Base-by-base conservation (phyloP, 768 basidiomycete genomes). In the Plicaturopsis crispa region DNA sequence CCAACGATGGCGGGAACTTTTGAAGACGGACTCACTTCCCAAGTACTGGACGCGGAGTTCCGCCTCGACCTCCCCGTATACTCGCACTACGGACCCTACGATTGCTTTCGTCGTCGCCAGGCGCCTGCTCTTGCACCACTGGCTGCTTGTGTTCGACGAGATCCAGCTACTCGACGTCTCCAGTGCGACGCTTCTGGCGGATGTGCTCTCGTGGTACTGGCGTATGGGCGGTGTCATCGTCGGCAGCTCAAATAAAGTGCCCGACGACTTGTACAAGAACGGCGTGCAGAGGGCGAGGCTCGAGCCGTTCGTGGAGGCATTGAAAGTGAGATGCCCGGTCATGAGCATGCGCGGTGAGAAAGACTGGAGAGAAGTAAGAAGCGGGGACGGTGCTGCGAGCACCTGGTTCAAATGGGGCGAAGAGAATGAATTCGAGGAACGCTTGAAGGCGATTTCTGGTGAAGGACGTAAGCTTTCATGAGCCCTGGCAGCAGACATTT, bases 171-270 rank as follows among this genome's bases (percentile, higher is more conserved):
- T 78, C 5, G 76, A 78, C 50, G 72, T 77, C 1, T 75, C 75
- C 0, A 74, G 73, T 22, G 75, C 78, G 1, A 63, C 63, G 5
- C 57, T 73, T 1, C 57, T 71, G 4, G 65, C 66, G 5, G 67
- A 70, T 41, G 73, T 79, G 4, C 52, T 78, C 12, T 68, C 72
- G 10, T 79, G 73, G 73, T 79, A 72, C 48, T 78, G 75, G 77
- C 62, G 75, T 4, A 63, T 81, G 53, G 77, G 75, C 13, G 75
- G 76, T 2, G 70, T 79, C 5, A 61, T 80, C 26, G 60, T 68
- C 19, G 63, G 64, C 21, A 64, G 58, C 17, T 67, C 71, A 31
- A 77, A 76, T 50, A 68, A 70, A 39, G 64, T 75, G 7, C 67
- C 69, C 1, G 69, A 72, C 45, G 75, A 77, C 40, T 56, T 76